Conservation (phyloP, 257 asterid species). For the Fraxinus americana region DNA sequence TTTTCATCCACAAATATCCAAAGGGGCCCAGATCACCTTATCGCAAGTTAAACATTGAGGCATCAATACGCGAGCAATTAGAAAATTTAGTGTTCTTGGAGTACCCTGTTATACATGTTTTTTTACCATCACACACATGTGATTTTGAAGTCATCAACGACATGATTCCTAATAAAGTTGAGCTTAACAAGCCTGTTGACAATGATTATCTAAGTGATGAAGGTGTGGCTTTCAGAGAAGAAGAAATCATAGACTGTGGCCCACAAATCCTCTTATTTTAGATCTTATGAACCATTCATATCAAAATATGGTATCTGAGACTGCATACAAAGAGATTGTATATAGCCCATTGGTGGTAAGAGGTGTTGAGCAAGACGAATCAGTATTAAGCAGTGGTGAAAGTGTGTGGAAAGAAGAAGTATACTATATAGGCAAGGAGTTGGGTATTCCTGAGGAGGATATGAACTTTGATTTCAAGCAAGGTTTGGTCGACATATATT, state of each 20-base stretch:
- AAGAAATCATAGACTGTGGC: conserved; percentile 61
- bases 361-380: conserved; percentile 20
- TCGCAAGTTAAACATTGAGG: conserved; percentile 49
- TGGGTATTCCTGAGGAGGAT: conserved; percentile 43
- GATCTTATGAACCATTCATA: conserved; percentile 42
- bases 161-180: conserved; percentile 30
- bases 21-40: conserved; percentile 71
- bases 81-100: conserved; percentile 62
- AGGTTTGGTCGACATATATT: conserved; percentile 34
- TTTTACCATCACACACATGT: conserved; percentile 65
- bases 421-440: conserved; percentile 23
- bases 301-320: conserved; percentile 20
- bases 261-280: conserved; percentile 44
- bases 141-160: conserved; percentile 62
- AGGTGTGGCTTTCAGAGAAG: conserved; percentile 72
- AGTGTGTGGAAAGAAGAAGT: conserved; percentile 17
- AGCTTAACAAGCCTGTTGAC: conserved; percentile 32
- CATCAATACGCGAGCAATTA: conserved; percentile 66
- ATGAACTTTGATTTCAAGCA: conserved; percentile 50
- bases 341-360: conserved; percentile 22
- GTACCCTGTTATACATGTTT: conserved; percentile 80
- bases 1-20: conserved; percentile 71
- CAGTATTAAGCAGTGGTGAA: conserved; percentile 15
- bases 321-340: conserved; percentile 15
- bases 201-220: conserved; percentile 38